Evolutionary conservation across 2,329 filamentous ascomycete genomes (phyloP).

Genomic region (Epichloe coenophiala): DNA sequence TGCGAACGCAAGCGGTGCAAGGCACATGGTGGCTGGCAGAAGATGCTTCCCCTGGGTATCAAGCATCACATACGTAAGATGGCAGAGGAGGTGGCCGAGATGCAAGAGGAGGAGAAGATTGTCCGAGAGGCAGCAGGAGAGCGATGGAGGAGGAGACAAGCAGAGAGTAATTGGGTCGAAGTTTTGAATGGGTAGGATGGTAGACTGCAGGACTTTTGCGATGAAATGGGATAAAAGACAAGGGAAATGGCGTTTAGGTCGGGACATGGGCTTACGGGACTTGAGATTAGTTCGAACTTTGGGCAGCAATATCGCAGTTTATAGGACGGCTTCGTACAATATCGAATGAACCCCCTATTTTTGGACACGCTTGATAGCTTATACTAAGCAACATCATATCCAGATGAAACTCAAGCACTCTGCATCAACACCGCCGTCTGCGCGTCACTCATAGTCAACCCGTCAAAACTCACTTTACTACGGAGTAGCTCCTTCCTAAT

Average conservation of each 20-base stretch:
- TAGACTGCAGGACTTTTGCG: background rate
- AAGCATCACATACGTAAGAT: conserved; percentile 42
- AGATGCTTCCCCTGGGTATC: conserved; percentile 37
- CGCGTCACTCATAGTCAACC: too few relatives aligned
- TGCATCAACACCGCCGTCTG: too few relatives aligned
- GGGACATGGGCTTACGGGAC: too few relatives aligned
- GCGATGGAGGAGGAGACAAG: conserved; percentile 33
- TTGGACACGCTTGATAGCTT: too few relatives aligned
- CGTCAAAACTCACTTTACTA: too few relatives aligned
- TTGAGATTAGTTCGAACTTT: background rate
- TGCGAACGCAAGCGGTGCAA: conserved; percentile 48
- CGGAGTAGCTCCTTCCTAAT: too few relatives aligned
- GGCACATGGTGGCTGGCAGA: conserved; percentile 42
- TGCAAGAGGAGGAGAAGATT: conserved; percentile 37
- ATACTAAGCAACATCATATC: too few relatives aligned
- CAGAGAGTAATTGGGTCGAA: conserved; percentile 36
- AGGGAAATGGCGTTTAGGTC: background rate
- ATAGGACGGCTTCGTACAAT: too few relatives aligned
- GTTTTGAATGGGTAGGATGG: conserved; percentile 7
- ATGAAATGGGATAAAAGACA: too few relatives aligned
- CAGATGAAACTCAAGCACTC: too few relatives aligned
- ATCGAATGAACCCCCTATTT: too few relatives aligned
- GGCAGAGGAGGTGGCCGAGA: conserved; percentile 35
- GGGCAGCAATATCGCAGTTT: too few relatives aligned
- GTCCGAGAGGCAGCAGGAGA: conserved; percentile 37